phyloP scores from a whole-genome alignment of 1,284 basidiomycete genomes.

The Marasmius oreades region DNA sequence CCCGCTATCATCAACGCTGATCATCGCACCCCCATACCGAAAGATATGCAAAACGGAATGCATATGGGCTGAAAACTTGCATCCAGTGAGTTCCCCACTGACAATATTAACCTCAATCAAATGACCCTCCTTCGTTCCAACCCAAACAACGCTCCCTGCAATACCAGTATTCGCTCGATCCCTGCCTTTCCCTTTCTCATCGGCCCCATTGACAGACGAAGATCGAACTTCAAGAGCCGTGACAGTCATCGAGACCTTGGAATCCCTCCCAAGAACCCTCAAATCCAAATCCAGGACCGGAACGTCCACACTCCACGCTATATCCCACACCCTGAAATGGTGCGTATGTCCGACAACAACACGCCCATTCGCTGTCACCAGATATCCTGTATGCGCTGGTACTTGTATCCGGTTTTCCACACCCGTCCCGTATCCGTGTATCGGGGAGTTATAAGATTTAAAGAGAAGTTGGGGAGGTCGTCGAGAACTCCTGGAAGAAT shows the following conservation, averaged over 20 bases:
- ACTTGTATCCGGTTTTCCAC: slow-evolving; percentile 39
- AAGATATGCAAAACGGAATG: slow-evolving; percentile 71
- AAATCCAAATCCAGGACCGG: slow-evolving; percentile 57
- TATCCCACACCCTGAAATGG: slow-evolving; percentile 65
- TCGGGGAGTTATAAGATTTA: not conserved
- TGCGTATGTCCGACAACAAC: slow-evolving; percentile 62
- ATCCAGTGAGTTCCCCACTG: slow-evolving; percentile 51
- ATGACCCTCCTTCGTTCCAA: slow-evolving; percentile 87
- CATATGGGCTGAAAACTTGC: slow-evolving; percentile 60
- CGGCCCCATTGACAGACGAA: slow-evolving; percentile 36
- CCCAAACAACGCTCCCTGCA: slow-evolving; percentile 62
- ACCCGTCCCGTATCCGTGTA: slow-evolving; percentile 27
- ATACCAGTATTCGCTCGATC: slow-evolving; percentile 64
- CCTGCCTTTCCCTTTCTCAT: slow-evolving; percentile 70
- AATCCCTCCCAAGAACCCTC: slow-evolving; percentile 25
- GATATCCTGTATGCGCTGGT: slow-evolving; percentile 50
- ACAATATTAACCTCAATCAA: slow-evolving; percentile 77
- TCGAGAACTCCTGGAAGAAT: slow-evolving; percentile 78
- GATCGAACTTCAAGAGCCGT: not conserved
- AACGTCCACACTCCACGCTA: slow-evolving; percentile 38
- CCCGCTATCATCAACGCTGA: slow-evolving; percentile 80
- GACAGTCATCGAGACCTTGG: not conserved
- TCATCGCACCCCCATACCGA: slow-evolving; percentile 62
- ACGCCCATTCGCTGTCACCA: slow-evolving; percentile 58
- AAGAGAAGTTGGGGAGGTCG: slow-evolving; percentile 54